Evolutionary conservation across 371 early-diverging fungal species (phyloP), one percentile per base, ranked within the genome.

Genomic region (Nematocida sp.): DNA sequence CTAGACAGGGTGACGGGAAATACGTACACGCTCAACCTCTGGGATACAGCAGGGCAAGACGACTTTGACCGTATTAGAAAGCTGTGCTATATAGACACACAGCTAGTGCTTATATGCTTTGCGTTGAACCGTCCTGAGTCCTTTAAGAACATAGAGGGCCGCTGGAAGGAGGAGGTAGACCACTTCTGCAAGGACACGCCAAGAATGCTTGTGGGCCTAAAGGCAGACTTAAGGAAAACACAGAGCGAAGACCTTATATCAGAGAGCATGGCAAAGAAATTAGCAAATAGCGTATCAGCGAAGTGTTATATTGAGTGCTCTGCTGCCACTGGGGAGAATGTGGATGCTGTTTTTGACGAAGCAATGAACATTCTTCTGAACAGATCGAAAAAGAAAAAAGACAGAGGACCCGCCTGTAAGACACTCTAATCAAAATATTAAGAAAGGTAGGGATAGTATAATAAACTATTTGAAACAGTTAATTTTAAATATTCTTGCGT

Each of bases 261-360:
- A 27, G 62, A 55, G 18, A 69, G 52, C 15, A 70, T 84, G 62
- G 85, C 85, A 33, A 62, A 62, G 56, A 55, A 72, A 62, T 88
- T 96, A 61, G 92, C 94, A 58, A 89, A 89, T 80, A 93, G 93
- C 82, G 90, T 95, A 61, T 90, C 91, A 45, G 96, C 95, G 13
- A 92, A 94, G 82, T 94, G 93, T 87, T 96, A 95, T 86, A 92
- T 96, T 60, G 96, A 96, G 84, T 96, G 96, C 85, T 94, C 94
- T 67, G 94, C 96, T 33, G 87, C 94, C 83, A 95, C 95, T 45
- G 96, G 94, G 85, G 91, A 91, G 84, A 95, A 96, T 4, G 88
- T 98, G 73, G 94, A 95, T 88, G 94, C 96, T 84, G 95, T 96
- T 72, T 96, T 96, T 90, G 95, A 96, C 86, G 93, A 93, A 84